Conservation (phyloP, 2,329 filamentous ascomycete species). For the Hymenoscyphus infarciens region DNA sequence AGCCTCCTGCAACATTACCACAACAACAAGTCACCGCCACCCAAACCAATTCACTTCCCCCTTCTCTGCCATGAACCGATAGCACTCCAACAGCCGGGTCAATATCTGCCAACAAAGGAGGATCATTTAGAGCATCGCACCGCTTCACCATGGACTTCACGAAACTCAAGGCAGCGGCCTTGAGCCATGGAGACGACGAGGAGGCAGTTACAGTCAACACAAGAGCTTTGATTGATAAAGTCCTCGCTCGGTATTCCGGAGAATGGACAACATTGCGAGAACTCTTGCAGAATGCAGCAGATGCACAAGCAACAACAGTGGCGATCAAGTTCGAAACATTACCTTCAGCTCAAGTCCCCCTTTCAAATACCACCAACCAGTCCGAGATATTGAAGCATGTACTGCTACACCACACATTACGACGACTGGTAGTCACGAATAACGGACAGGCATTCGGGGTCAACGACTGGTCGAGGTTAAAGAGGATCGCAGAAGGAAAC, state of each 20-base stretch:
- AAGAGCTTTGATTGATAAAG: slow-evolving; percentile 93
- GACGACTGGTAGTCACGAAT: slow-evolving; percentile 86
- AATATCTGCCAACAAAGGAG: background rate
- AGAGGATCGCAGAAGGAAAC: slow-evolving; percentile 98
- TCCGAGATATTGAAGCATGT: slow-evolving; percentile 77
- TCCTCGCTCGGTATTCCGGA: slow-evolving; percentile 90
- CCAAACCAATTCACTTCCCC: background rate
- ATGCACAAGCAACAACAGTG: slow-evolving; percentile 87
- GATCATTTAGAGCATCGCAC: slow-evolving; percentile 1
- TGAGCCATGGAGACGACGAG: slow-evolving; percentile 83
- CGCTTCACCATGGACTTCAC: slow-evolving; percentile 60
- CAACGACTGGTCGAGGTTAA: slow-evolving; percentile 89
- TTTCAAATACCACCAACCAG: slow-evolving; percentile 57
- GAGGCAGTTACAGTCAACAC: slow-evolving; percentile 98
- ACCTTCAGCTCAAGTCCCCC: slow-evolving; percentile 73
- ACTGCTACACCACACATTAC: slow-evolving; percentile 79
- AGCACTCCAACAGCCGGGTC: background rate
- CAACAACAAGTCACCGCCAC: background rate
- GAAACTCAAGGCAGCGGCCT: slow-evolving; percentile 78
- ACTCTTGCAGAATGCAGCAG: slow-evolving; percentile 96
- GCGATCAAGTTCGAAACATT: slow-evolving; percentile 89
- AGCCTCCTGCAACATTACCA: slow-evolving; percentile 8
- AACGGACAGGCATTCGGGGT: slow-evolving; percentile 83
- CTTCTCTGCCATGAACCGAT: slow-evolving; percentile 7
- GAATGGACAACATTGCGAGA: slow-evolving; percentile 91